Evolutionary conservation across 805 yeast genomes (phyloP), one percentile per base, ranked within the genome.

Genomic region (Tetrapisispora phaffii): DNA sequence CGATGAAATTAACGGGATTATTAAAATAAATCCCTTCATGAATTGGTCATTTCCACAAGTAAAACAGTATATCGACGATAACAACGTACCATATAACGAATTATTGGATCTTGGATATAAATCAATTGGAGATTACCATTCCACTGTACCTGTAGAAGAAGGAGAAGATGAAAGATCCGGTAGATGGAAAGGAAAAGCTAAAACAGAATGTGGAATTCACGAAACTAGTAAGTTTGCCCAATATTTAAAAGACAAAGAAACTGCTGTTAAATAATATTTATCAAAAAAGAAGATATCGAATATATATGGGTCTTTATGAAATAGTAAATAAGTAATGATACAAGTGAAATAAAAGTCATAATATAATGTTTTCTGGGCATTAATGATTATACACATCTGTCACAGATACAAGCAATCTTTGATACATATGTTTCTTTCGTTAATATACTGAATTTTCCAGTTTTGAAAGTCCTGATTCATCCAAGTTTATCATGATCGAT

Each of bases 161-260:
- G 96, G 94, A 9, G 97, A 87, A 60, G 97, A 90, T 59, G 97
- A 90, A 63, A 76, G 97, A 52, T 79, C 93, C n/a, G 97, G 97
- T 1, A 76, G 97, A 58, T 90, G 97, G 97, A 82, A 84, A 70
- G 97, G 96, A 2, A 76, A 82, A 60, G 74, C 79, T 10, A 90
- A 90, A 69, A 87, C 96, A 0, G 97, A 90, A 62, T 90, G 97
- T 67, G 97, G 97, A 2, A 88, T 90, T 44, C 97, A 90, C 59
- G 84, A 82, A 55, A 77, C 89, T 1, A 74, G 81, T 22, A 76
- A 84, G 50, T 90, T 84, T 60, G 78, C 84, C 0, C 72, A 84
- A 57, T 83, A 66, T 54, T 59, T 81, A 47, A 59, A 65, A 39
- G 49, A 45, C 20, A 44, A 35, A 16, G 16, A 31, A 23, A 13